Evolutionary conservation across 2,329 filamentous ascomycete species (phyloP), one percentile per base, ranked within the genome.

Genomic region (Bipolaris zeicola): DNA sequence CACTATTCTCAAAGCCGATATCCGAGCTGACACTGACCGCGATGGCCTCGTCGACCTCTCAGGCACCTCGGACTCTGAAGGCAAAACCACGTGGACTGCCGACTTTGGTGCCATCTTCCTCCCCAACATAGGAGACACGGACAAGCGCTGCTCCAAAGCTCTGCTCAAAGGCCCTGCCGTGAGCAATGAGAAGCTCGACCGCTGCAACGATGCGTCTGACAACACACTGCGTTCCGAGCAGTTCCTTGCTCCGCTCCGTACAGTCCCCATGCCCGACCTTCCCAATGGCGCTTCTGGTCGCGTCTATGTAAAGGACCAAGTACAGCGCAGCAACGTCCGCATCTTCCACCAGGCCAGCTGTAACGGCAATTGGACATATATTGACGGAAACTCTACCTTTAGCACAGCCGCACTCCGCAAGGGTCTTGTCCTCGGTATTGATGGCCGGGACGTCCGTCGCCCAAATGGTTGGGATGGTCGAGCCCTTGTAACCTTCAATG

Each of bases 11-110:
- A 55, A 43, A 11, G 46, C 58, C 6, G 62, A 68, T 28, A 70
- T 71, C 43, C 67, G 68, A 7, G 76, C 76, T n/a, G 77, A 78
- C 58, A 75, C 67, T 7, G 77, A 78, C 50, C 72, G 76, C 1
- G 76, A 78, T 36, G 75, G 75, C 10, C 46, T 55, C 0, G 65
- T 77, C 34, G 72, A 77, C 55, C 45, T 62, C 5, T n/a, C 18
- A 34, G 43, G 51, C 28, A 26, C 49, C 2, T 52, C 55, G 0
- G 72, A 77, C 36, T 16, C 58, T 0, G 14, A 28, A 0, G 58
- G 57, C 5, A 78, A 75, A 55, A 33, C 51, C 0, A 36, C 33
- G 0, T 74, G 71, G 71, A 68, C 68, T 0, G 5, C 52, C 0
- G 28, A 46, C 0, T 57, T 50, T 1, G 75, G 75, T 6, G 74